Base-by-base conservation (phyloP, 2,329 filamentous ascomycete species). In the Sporothrix dimorphospora region DNA sequence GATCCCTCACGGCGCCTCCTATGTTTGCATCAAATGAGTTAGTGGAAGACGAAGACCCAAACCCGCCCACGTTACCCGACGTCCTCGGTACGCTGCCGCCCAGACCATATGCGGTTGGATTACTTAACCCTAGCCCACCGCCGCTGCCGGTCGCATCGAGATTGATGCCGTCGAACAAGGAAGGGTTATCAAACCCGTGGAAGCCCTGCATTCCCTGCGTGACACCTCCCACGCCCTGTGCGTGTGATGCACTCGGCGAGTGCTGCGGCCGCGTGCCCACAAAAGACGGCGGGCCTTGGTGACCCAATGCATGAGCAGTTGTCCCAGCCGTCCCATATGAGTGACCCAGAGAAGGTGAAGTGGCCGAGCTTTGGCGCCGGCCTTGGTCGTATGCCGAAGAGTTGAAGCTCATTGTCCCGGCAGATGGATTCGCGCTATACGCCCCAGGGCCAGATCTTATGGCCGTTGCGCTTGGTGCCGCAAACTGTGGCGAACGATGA, bases 1-100 rank as follows among this genome's bases (percentile, higher is more conserved):
- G 73, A 38, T 76, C 76, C 9, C 72, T 51, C 49, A 75, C 21
- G 11, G 49, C 69, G 16, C 61, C 55, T 8, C 67, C 61, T 12
- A 78, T 61, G 11, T 63, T 57, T 38, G 79, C 47, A 59, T 81
- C 79, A 69, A 79, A 80, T 1, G 75, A 76, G 45, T 75, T 75
- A 34, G 79, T 67, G 1, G 73, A 51, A 4, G 75, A 34, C 45
- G 72, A 16, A 38, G 73, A n/a, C 1, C 70, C 71, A 38, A 74
- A 76, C 4, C 55, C 71, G 3, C 69, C 65, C 8, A 73, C 42
- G 9, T 76, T 76, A 24, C 76, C 76, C 16, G 78, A 73, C 6
- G 78, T 66, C 11, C 78, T 74, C 8, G 78, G 74, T 57, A 78
- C 77, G 27, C 72, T 74, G 16, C 77, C 76, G 30, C 74, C 73